Conservation (phyloP, 495 filamentous ascomycete genomes). For the Penicillium coffeae region DNA sequence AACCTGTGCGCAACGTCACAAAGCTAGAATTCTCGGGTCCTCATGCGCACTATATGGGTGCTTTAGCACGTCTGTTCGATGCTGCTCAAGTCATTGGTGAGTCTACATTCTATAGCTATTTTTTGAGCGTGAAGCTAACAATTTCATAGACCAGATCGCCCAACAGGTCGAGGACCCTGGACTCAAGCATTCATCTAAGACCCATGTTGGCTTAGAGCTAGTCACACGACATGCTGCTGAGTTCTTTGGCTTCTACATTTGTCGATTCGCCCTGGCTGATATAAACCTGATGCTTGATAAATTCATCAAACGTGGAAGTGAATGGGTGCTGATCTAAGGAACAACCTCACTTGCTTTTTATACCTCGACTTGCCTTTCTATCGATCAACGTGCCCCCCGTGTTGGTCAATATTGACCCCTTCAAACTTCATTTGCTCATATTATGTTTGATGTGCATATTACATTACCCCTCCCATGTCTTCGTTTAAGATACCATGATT, state of each 20-base stretch:
- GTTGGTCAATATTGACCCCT: too few relatives aligned
- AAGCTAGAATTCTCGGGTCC: constrained; percentile 73
- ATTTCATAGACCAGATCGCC: constrained; percentile 78
- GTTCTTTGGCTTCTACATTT: constrained; percentile 96
- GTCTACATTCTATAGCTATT: too few relatives aligned
- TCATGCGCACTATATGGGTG: constrained; percentile 84
- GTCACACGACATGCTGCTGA: constrained; percentile 91
- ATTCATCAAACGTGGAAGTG: constrained; percentile 91
- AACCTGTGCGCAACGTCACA: constrained; percentile 63
- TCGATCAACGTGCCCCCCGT: not conserved
- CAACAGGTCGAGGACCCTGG: constrained; percentile 94
- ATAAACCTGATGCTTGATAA: constrained; percentile 87
- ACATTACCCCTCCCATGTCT: constrained; percentile 22
- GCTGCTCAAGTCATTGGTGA: constrained; percentile 89
- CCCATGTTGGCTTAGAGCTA: constrained; percentile 90
- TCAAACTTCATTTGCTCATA: constrained; percentile 12
- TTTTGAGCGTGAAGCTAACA: too few relatives aligned
- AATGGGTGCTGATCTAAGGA: constrained; percentile 73
- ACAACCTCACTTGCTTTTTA: not conserved
- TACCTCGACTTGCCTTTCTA: not conserved
- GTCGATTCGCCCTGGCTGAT: constrained; percentile 86
- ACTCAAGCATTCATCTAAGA: constrained; percentile 73
- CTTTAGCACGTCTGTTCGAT: constrained; percentile 89
- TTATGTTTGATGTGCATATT: constrained; percentile 16
- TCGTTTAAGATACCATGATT: constrained; percentile 34